Evolutionary conservation across 805 yeast genomes (phyloP), one percentile per base, ranked within the genome.

Genomic region (Candida hungchunana): DNA sequence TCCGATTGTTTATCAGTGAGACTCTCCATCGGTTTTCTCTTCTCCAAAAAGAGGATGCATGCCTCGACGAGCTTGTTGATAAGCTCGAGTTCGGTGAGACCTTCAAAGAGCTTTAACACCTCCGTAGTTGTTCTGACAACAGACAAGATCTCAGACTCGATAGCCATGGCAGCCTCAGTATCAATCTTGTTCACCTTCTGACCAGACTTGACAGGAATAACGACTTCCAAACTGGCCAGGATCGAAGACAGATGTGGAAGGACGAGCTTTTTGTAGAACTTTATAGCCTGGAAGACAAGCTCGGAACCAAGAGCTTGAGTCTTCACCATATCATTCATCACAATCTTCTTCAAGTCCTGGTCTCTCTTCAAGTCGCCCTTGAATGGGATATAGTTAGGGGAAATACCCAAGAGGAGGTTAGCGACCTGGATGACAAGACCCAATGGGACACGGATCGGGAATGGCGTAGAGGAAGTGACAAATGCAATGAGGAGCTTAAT

Each of bases 11-110:
- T 50, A 14, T 47, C 55, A 15, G 52, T 40, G 15, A 58, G 36
- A 11, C 46, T 43, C 12, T 55, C 59, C 24, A 63, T 46, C 25
- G 61, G 51, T 3, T 58, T 48, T 39, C 58, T 53, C 37, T 59
- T 60, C 29, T 58, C 55, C 9, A 62, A 37, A 22, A 74, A 54
- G 18, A 63, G 42, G 28, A 80, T 52, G 1, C 84, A 67, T 14
- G 75, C 66, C 30, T 81, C 87, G 26, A 82, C 66, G 34, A 80
- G 60, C 45, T 80, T 73, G 32, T 71, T 64, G 36, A 82, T 53
- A 26, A 67, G 55, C 27, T 78, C 69, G 33, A 71, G 57, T 44
- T 82, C 87, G 20, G 62, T 59, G 19, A 66, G 46, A 14, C 63
- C 61, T 21, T 64, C 60, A 7, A 69, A 64, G 29, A 72, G 42